Conservation (phyloP, 345 rosid species). For the Lepidium didymum region DNA sequence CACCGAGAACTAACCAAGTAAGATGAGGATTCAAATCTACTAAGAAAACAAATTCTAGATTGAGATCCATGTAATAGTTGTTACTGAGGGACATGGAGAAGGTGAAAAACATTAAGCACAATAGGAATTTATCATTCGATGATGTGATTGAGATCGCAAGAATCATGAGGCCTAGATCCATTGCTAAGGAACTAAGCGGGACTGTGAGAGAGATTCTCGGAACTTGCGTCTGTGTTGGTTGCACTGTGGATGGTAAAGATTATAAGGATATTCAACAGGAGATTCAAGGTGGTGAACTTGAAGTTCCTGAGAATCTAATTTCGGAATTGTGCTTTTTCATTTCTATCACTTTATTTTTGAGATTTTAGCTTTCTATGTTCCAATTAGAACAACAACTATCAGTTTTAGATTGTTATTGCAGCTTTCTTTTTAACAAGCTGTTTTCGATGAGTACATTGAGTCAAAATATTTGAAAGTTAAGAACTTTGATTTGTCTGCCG, state of each 20-base stretch:
- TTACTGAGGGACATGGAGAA: too few relatives aligned
- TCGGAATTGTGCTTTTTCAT: not conserved
- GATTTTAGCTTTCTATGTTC: constrained; percentile 18
- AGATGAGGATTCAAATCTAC: too few relatives aligned
- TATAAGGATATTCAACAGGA: constrained; percentile 62
- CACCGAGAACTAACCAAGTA: too few relatives aligned
- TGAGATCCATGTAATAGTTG: too few relatives aligned
- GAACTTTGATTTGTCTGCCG: not conserved
- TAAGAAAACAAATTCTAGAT: too few relatives aligned
- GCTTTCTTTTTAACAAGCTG: not conserved
- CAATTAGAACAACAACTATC: not conserved
- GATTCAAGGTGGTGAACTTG: constrained; percentile 55
- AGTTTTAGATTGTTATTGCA: constrained; percentile 34
- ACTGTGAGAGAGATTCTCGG: constrained; percentile 71
- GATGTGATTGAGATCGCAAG: constrained; percentile 72
- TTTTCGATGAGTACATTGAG: not conserved
- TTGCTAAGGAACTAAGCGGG: constrained; percentile 58
- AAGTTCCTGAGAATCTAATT: constrained; percentile 40
- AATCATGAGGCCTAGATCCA: constrained; percentile 64
- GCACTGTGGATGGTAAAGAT: constrained; percentile 69
- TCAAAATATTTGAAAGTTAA: not conserved
- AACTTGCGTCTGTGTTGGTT: constrained; percentile 70
- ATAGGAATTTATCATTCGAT: constrained; percentile 27
- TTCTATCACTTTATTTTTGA: constrained; percentile 7
- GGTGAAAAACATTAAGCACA: too few relatives aligned